A percentile compares a stretch with the other conserved stretches of the same genome.
Conservation (phyloP, 768 basidiomycete genomes). For the Lentinula sp. region DNA sequence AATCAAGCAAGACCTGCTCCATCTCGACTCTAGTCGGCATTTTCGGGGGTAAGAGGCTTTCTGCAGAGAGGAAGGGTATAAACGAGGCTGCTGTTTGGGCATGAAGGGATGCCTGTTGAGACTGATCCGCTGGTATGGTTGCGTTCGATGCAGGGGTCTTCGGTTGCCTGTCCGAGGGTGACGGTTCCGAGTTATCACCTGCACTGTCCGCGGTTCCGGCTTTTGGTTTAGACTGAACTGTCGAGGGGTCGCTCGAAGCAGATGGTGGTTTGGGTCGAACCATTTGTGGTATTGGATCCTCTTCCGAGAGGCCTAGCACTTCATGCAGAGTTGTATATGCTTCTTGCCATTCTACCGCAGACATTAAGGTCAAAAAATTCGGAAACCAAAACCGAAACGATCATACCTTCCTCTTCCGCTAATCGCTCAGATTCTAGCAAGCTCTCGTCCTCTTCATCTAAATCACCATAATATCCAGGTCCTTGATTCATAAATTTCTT, state of each 20-base stretch:
- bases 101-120: slow-evolving; percentile 22
- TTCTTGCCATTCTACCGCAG: slow-evolving; percentile 58
- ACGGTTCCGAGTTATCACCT: slow-evolving; percentile 3
- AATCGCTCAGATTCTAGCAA: slow-evolving; percentile 66
- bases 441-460: slow-evolving; percentile 71
- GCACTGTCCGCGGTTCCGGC: slow-evolving; percentile 2
- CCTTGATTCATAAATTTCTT: slow-evolving; percentile 88
- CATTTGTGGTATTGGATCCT: slow-evolving; percentile 56
- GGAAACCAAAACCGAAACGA: neutral
- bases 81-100: slow-evolving; percentile 61
- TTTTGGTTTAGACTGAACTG: slow-evolving; percentile 19
- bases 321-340: slow-evolving; percentile 50
- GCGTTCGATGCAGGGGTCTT: slow-evolving; percentile 16
- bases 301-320: slow-evolving; percentile 42
- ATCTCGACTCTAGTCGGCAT: slow-evolving; percentile 74
- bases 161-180: slow-evolving; percentile 1
- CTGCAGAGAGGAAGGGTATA: slow-evolving; percentile 70
- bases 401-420: slow-evolving; percentile 66
- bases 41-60: slow-evolving; percentile 68
- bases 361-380: neutral
- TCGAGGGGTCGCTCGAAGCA: slow-evolving; percentile 34
- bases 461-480: slow-evolving; percentile 85
- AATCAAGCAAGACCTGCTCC: slow-evolving; percentile 66
- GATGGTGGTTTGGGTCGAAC: slow-evolving; percentile 27
- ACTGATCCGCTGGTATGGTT: neutral